Base-by-base conservation (phyloP, 1,139 yeast genomes). In the Saccharomyces hybrid region DNA sequence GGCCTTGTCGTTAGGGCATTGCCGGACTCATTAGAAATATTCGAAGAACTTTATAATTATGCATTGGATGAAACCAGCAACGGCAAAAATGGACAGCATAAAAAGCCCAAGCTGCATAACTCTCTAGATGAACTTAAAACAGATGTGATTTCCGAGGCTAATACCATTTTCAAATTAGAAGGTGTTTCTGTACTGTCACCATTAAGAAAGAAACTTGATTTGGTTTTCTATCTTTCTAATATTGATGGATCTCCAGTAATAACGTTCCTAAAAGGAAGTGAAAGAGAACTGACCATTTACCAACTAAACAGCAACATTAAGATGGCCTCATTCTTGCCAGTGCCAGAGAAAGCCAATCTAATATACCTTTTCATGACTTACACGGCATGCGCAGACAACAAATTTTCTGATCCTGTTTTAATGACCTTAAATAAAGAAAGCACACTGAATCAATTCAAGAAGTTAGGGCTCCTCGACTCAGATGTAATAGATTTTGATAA, bases 181-280 rank as follows among this genome's bases (percentile, higher is more conserved):
- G 80, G 78, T 14, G 68, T 78, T 1, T 78, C 83, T 1, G 73
- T 78, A 41, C 76, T 78, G 52, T 77, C 82, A 0, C 83, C 83
- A 6, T 54, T 79, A 31, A 72, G 83, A 56, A 79, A 78, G 65
- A 79, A 77, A 61, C 56, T 79, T 51, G 60, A 65, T 49, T 55
- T 69, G 31, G 56, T 62, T 2, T 63, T 75, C 4, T 63, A 70
- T 50, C 50, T 69, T 14, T 69, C 72, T 5, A 59, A 65, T 30
- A 49, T 54, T 3, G 63, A 66, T 4, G 66, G 65, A 38, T 65
- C 63, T 38, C 78, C 77, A 11, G 68, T 72, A 31, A 54, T 79
- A 26, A 76, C 80, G 0, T 63, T 79, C 28, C 62, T 73, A 11
- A 76, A 75, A 57, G 69, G 75, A 2, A 66, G 70, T 41, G 74